phyloP scores from a whole-genome alignment of 2,329 filamentous ascomycete genomes.

The Colletotrichum sp. region DNA sequence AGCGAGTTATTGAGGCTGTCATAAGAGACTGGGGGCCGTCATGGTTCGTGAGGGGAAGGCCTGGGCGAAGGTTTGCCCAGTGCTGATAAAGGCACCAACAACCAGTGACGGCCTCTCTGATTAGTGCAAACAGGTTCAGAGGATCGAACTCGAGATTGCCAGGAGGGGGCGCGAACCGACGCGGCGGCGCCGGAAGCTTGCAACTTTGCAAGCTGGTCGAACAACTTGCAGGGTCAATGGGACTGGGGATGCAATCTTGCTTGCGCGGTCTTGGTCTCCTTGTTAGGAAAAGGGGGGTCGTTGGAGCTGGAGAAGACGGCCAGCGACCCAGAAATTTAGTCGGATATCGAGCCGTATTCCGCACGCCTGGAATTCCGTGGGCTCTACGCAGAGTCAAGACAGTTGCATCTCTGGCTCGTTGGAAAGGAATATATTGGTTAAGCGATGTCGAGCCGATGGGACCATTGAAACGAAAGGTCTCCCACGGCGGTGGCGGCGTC shows the following conservation, averaged over 20 bases:
- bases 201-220: constrained; percentile 1
- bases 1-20: not conserved
- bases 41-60: constrained; percentile 11
- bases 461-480: not conserved
- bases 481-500: not conserved
- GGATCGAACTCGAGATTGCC: not conserved
- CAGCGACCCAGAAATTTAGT: not conserved
- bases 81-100: not conserved
- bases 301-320: not conserved
- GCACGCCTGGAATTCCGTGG: not conserved
- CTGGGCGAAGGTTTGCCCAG: not conserved
- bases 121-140: not conserved
- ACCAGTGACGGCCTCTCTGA: not conserved
- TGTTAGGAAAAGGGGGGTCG: constrained; percentile 8
- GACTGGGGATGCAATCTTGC: constrained; percentile 14
- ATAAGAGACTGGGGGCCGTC: not conserved
- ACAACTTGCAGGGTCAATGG: not conserved
- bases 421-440: not conserved
- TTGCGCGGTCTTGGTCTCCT: constrained; percentile 13
- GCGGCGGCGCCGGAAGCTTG: constrained; percentile 14
- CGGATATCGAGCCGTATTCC: constrained; percentile 17
- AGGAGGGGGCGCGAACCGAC: constrained; percentile 19
- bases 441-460: not conserved
- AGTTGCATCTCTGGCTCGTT: not conserved
- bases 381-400: not conserved